These are phyloP conservation scores for Erigeron canadensis DNA, from an alignment of 129 eudicot species.

Conservation along the genomic window DNA sequence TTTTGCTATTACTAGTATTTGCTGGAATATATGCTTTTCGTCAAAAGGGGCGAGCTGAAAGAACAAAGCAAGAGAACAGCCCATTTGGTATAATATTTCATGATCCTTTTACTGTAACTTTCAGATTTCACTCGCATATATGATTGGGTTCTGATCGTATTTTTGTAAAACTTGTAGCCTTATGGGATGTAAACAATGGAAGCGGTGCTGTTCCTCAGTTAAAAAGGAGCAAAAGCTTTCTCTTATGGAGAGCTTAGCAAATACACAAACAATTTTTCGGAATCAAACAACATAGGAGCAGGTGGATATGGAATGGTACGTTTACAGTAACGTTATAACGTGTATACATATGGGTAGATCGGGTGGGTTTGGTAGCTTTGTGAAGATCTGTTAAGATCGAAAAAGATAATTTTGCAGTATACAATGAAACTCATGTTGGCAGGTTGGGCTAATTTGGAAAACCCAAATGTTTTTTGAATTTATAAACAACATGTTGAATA, in stretches of 20 bases:
- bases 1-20: conserved; percentile 38
- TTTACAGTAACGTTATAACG: no score
- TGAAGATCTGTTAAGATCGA: not conserved
- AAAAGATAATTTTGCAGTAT: no score
- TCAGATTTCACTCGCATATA: conserved; percentile 4
- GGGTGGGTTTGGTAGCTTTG: not conserved
- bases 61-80: conserved; percentile 35
- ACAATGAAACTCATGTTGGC: not conserved
- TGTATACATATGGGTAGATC: not conserved
- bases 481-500: not conserved
- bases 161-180: conserved; percentile 37
- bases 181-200: conserved; percentile 43
- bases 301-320: conserved; percentile 68
- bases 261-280: conserved; percentile 46
- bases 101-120: not conserved
- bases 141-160: not conserved
- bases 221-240: conserved; percentile 58
- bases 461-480: no score
- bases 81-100: conserved; percentile 52
- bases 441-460: not conserved
- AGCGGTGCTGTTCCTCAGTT: conserved; percentile 60
- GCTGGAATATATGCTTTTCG: conserved; percentile 54
- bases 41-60: conserved; percentile 48
- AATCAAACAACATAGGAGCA: conserved; percentile 31
- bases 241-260: conserved; percentile 58